Evolutionary conservation across 2,329 filamentous ascomycete genomes (phyloP), one percentile per base, ranked within the genome.

Genomic region (Fusarium armeniacum): DNA sequence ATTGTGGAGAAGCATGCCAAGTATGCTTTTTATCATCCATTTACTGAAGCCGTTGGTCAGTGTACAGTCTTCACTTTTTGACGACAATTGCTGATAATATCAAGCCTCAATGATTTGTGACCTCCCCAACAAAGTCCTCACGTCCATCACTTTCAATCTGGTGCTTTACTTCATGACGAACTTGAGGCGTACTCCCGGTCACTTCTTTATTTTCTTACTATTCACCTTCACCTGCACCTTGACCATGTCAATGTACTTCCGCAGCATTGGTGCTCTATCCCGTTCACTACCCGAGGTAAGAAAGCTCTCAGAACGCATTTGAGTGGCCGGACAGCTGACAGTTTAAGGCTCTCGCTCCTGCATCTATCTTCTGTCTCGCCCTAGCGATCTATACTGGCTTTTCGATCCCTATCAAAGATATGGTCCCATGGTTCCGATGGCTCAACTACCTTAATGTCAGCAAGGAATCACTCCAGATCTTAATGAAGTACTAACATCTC

Each of bases 401-500:
- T 63, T 76, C 81, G 12, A 81, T 82, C 22, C 76, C 75, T 3
- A 72, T 73, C 1, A 61, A 72, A 5, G 76, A 78, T 76, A 91
- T 88, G 87, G 81, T 86, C 15, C 86, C 84, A 2, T 92, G 89
- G 88, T 86, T 86, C 40, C 80, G 86, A 40, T 91, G 89, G 89
- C 89, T 91, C 62, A 87, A 86, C 62, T 90, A 89, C 69, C 78
- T 90, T 47, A 85, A 91, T 60, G 46, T 49, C 0, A 16, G 33
- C 3, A 10, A 4, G 24, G 4, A 2, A 3, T 15, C 6, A 2
- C 8, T 26, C 22, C 15, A 18, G 5, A 44, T 3, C 24, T 20
- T 10, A 13, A n/a, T n/a, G 24, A 20, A 1, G 7, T 26, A 2
- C 47, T 49, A 8, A 49, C 11, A 2, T 5, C 2, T 13, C 4